phyloP scores from a whole-genome alignment of 2,329 filamentous ascomycete species.

The Cladosporium halotolerans region DNA sequence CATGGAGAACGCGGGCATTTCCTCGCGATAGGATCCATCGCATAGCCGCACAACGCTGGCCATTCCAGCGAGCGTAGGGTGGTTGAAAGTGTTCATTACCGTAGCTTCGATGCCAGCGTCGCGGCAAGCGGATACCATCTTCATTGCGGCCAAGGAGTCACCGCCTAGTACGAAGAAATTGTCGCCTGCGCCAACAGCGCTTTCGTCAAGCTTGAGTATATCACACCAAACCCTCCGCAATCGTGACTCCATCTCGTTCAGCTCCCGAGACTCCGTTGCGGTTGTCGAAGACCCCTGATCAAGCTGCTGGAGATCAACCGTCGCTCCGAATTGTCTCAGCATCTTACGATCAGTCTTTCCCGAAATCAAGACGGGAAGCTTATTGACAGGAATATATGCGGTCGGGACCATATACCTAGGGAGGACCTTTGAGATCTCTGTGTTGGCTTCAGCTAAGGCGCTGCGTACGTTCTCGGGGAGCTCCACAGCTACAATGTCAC shows the following conservation, averaged over 20 bases:
- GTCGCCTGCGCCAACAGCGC: conserved; percentile 34
- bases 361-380: conserved; percentile 41
- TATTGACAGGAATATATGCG: conserved; percentile 39
- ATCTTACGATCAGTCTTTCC: conserved; percentile 34
- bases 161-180: conserved; percentile 57
- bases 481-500: conserved; percentile 4
- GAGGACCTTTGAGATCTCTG: conserved; percentile 14
- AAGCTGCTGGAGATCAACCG: conserved; percentile 16
- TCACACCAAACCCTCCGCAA: conserved; percentile 1
- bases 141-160: conserved; percentile 58
- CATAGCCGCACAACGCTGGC: conserved; percentile 2
- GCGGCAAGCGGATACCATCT: conserved; percentile 42
- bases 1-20: background rate
- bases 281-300: conserved; percentile 3
- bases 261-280: background rate
- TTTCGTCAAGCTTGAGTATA: conserved; percentile 3
- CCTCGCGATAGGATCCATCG: conserved; percentile 5
- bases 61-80: conserved; percentile 17
- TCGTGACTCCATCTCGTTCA: background rate
- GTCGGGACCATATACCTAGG: conserved; percentile 36
- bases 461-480: conserved; percentile 5
- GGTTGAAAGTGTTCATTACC: conserved; percentile 39
- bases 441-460: conserved; percentile 3
- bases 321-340: conserved; percentile 22
- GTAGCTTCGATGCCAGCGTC: conserved; percentile 38